Percentiles rank a stretch among this genome's conserved stretches.
These are phyloP conservation scores for Geotrichum histeridarum DNA, from an alignment of 1,139 yeast species.

Conservation along the genomic window DNA sequence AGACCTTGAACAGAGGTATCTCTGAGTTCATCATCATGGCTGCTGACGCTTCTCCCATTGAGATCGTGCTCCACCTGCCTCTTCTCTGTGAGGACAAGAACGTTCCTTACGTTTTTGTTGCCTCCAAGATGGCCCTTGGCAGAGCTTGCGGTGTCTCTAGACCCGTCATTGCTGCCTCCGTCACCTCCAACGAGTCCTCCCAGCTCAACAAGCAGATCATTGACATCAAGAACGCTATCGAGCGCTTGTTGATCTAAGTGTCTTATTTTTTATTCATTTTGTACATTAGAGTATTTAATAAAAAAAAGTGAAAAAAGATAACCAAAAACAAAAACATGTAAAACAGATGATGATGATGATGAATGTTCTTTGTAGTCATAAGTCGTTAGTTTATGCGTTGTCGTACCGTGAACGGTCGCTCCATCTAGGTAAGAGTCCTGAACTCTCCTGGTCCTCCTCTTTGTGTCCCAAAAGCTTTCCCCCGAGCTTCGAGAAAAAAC, in stretches of 20 bases:
- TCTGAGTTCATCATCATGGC: constrained; percentile 99
- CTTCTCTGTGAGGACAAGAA: constrained; percentile 98
- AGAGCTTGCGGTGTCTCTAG: constrained; percentile 99
- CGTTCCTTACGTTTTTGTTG: constrained; percentile 97
- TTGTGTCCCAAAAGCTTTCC: neutral
- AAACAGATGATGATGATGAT: too few species aligned
- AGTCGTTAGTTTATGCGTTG: neutral
- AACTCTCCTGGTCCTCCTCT: neutral
- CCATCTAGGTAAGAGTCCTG: constrained; percentile 21
- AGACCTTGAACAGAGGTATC: constrained; percentile 99
- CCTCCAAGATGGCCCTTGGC: constrained; percentile 97
- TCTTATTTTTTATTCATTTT: too few species aligned
- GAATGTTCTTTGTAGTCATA: neutral
- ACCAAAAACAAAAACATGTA: too few species aligned
- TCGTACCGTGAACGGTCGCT: constrained; percentile 1
- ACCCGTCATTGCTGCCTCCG: constrained; percentile 98
- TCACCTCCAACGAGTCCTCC: constrained; percentile 97
- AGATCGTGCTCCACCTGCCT: constrained; percentile 95
- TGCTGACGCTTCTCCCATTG: constrained; percentile 99
- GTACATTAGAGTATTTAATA: too few species aligned
- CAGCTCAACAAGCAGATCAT: constrained; percentile 95
- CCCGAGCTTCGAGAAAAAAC: neutral
- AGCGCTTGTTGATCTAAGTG: constrained; percentile 82
- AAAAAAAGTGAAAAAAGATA: too few species aligned
- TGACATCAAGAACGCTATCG: constrained; percentile 97